Base-by-base conservation (phyloP, 352 stramenopile genomes). In the Saprolegnia parasitica region DNA sequence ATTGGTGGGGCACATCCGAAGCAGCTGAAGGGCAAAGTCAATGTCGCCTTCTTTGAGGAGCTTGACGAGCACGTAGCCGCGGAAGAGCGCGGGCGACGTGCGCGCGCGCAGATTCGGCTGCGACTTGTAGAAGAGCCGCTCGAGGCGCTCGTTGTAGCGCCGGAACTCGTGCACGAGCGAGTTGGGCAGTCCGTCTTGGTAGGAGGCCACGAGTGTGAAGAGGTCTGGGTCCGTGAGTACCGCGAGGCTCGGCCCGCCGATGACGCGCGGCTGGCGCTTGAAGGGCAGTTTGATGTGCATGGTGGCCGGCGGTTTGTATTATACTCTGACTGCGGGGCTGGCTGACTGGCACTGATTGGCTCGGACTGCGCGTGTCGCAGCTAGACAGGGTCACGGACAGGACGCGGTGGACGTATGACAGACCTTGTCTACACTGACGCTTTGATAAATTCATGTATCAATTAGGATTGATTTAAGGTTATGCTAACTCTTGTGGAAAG, bases 31-130 rank as follows among this genome's bases (percentile, higher is more conserved):
- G 2, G 52, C 52, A 20, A 40, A 60, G 24, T 60, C 35, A n/a
- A 60, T 9, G 13, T 60, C 35, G 52, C 52, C 52, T 42, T 60
- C 52, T 60, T 60, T 35, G 35, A 60, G 11, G 9, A 60, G 35
- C 35, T 40, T 35, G 11, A 60, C 52, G 16, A 60, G 35, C 11
- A 35, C 24, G 35, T 60, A 60, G 24, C 52, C 52, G 24, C 52
- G 52, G 20, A 60, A 60, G 35, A 42, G 35, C 35, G 24, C 24
- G 11, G 52, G 52, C 10, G 24, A 42, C 13, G 52, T 60, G 11
- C 16, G 13, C 35, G 24, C 52, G 24, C 35, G 24, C 13, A 60
- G 35, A 4, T 42, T n/a, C 8, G 52, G 52, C 11, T 60, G 13
- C 11, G 11, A n/a, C 20, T 40, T 35, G 35, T 60, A 60, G 24